These are phyloP conservation scores for Xylaria acuta DNA, from an alignment of 495 filamentous ascomycete genomes.

Conservation along the genomic window DNA sequence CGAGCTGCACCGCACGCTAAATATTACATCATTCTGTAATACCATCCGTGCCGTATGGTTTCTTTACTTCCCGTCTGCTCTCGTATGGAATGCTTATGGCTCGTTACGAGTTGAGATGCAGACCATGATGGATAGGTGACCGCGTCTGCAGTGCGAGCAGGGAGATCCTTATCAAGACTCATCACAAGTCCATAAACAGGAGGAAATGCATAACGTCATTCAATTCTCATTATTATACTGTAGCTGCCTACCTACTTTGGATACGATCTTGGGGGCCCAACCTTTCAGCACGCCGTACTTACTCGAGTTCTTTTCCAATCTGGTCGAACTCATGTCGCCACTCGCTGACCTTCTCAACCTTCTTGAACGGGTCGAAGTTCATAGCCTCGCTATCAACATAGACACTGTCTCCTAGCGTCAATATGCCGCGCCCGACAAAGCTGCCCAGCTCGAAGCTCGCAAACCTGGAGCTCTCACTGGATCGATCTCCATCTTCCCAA, in stretches of 20 bases:
- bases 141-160: background rate
- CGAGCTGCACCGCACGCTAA: background rate
- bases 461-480: conserved; percentile 6
- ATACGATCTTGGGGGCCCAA: background rate
- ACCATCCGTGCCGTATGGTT: background rate
- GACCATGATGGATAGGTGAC: background rate
- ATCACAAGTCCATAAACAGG: background rate
- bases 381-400: conserved; percentile 29
- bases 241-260: background rate
- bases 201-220: background rate
- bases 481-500: conserved; percentile 34
- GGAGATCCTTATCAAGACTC: background rate
- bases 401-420: conserved; percentile 25
- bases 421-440: conserved; percentile 20
- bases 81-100: background rate
- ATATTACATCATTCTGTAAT: background rate
- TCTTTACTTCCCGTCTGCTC: background rate
- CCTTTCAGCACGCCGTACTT: background rate
- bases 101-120: background rate
- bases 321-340: conserved; percentile 26
- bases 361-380: conserved; percentile 29
- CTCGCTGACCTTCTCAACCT: conserved; percentile 26
- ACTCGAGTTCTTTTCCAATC: conserved; percentile 29
- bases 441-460: conserved; percentile 23
- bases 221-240: background rate